These are phyloP conservation scores for Cairneyella variabilis DNA, from an alignment of 495 filamentous ascomycete genomes.

Conservation along the genomic window DNA sequence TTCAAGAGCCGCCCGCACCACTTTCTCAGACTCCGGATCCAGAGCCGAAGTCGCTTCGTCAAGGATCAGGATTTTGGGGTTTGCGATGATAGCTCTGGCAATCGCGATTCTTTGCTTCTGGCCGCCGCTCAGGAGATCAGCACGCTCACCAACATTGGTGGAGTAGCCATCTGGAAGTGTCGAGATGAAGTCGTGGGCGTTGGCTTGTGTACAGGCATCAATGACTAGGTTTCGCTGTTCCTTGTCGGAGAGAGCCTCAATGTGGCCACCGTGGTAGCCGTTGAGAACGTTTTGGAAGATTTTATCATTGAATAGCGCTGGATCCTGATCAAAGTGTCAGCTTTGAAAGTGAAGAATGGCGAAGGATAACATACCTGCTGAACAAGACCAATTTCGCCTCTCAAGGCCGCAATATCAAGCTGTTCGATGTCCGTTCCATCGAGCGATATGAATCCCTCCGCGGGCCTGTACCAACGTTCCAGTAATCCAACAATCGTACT, in stretches of 20 bases:
- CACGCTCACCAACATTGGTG: slow-evolving; percentile 50
- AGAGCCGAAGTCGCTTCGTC: slow-evolving; percentile 49
- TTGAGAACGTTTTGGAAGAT: slow-evolving; percentile 56
- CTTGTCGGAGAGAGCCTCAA: neutral
- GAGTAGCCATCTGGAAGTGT: slow-evolving; percentile 45
- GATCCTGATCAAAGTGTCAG: slow-evolving; percentile 42
- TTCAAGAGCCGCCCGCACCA: slow-evolving; percentile 42
- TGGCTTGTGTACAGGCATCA: slow-evolving; percentile 47
- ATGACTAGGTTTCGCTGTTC: slow-evolving; percentile 36
- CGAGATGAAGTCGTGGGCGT: slow-evolving; percentile 36
- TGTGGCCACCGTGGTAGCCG: slow-evolving; percentile 35
- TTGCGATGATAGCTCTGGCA: slow-evolving; percentile 43
- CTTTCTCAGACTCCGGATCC: slow-evolving; percentile 43
- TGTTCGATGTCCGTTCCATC: slow-evolving; percentile 66
- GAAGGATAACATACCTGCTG: slow-evolving; percentile 45
- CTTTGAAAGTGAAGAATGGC: neutral
- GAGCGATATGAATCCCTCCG: slow-evolving; percentile 59
- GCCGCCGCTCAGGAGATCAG: slow-evolving; percentile 33
- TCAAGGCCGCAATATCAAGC: slow-evolving; percentile 68
- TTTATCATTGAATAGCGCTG: slow-evolving; percentile 57
- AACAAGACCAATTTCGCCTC: slow-evolving; percentile 68
- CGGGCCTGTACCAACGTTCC: slow-evolving; percentile 49
- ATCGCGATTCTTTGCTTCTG: slow-evolving; percentile 61
- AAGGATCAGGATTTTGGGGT: slow-evolving; percentile 44
- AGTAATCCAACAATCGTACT: slow-evolving; percentile 49